Evolutionary conservation across 805 yeast genomes (phyloP).

Genomic region (Vanderwaltozyma polyspora): DNA sequence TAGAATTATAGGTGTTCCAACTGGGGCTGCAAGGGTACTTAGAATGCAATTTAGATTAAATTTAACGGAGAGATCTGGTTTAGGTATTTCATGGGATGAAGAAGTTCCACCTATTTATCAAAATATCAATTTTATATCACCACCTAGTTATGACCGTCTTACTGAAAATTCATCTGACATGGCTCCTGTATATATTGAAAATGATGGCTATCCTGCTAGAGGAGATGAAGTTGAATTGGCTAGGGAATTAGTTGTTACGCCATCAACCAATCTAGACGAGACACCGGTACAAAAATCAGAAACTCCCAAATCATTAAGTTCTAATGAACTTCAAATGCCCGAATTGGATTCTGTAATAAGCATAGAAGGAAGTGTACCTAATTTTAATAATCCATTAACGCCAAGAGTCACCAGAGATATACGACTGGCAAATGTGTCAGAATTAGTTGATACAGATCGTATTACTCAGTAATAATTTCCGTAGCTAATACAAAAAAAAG

Average conservation of each 20-base stretch:
- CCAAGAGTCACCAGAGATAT: constrained; percentile 25
- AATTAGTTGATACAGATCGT: constrained; percentile 22
- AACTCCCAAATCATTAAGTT: neutral
- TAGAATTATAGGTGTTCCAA: constrained; percentile 52
- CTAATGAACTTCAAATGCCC: neutral
- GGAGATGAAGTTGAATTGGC: neutral
- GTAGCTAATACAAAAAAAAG: too few relatives aligned
- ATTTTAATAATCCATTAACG: constrained; percentile 16
- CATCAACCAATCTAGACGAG: neutral
- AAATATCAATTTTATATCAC: constrained; percentile 71
- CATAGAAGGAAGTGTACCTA: constrained; percentile 20
- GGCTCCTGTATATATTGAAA: neutral
- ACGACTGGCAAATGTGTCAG: constrained; percentile 15
- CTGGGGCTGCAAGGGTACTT: constrained; percentile 93
- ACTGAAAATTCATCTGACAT: neutral
- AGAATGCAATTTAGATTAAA: constrained; percentile 87
- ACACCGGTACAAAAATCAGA: neutral
- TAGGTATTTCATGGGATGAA: constrained; percentile 97
- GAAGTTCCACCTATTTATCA: constrained; percentile 97
- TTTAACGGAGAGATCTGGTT: constrained; percentile 82
- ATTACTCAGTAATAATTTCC: constrained; percentile 25
- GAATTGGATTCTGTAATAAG: constrained; percentile 11
- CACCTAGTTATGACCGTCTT: constrained; percentile 59
- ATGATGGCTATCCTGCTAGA: neutral
- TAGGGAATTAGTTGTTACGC: neutral